Percentiles rank a stretch among this genome's conserved stretches.
These are phyloP conservation scores for Xylaria sp. DNA, from an alignment of 2,329 filamentous ascomycete species.

Conservation along the genomic window DNA sequence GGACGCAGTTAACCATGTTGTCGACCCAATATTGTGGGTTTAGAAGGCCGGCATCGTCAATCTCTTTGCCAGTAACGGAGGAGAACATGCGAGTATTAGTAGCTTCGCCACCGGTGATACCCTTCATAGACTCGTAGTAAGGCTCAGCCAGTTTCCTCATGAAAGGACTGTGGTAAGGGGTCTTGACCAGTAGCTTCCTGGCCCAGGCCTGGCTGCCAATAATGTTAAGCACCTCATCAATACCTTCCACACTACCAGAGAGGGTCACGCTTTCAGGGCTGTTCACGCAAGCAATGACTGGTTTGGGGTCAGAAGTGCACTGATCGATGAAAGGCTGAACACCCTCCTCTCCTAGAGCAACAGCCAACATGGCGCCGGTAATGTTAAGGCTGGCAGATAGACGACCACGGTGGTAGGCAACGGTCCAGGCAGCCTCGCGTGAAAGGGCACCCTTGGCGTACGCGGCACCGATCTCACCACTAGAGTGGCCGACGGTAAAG, in stretches of 20 bases:
- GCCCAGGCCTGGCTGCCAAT: slow-evolving; percentile 49
- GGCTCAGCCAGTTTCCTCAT: slow-evolving; percentile 52
- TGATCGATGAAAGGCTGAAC: slow-evolving; percentile 44
- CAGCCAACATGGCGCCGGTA: slow-evolving; percentile 47
- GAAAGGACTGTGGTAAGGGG: slow-evolving; percentile 58
- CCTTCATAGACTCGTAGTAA: slow-evolving; percentile 48
- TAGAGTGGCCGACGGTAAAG: slow-evolving; percentile 55
- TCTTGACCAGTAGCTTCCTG: slow-evolving; percentile 54
- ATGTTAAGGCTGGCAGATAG: slow-evolving; percentile 45
- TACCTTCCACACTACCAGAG: slow-evolving; percentile 45
- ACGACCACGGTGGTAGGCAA: slow-evolving; percentile 47
- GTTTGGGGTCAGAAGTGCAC: slow-evolving; percentile 42
- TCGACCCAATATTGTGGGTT: slow-evolving; percentile 48
- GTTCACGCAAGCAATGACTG: slow-evolving; percentile 48
- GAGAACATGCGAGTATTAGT: slow-evolving; percentile 45
- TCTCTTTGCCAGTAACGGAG: slow-evolving; percentile 45
- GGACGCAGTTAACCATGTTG: slow-evolving; percentile 53
- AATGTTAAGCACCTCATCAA: slow-evolving; percentile 47
- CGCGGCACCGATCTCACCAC: slow-evolving; percentile 56
- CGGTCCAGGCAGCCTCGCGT: slow-evolving; percentile 47
- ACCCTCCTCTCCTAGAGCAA: slow-evolving; percentile 43
- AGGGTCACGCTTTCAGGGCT: slow-evolving; percentile 48
- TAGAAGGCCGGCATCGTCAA: slow-evolving; percentile 40
- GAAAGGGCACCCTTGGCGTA: slow-evolving; percentile 55
- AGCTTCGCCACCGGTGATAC: slow-evolving; percentile 35